Evolutionary conservation across 331 rosid species (phyloP).

Genomic region (Quercus lobata): DNA sequence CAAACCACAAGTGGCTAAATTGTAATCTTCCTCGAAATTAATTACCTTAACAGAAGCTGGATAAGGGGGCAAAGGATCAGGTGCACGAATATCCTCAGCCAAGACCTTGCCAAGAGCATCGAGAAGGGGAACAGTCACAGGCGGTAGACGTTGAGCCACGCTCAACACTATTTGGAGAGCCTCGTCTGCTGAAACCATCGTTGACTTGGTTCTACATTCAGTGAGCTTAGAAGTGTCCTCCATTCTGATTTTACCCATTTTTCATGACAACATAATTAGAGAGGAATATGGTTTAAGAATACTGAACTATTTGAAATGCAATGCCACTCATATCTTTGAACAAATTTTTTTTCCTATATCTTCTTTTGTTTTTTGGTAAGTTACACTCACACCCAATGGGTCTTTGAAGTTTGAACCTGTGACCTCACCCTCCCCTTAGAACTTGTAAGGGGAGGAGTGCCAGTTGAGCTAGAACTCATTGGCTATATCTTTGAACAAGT

Average conservation of each 20-base stretch:
- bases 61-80: slow-evolving; percentile 76
- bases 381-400: no score
- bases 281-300: not conserved
- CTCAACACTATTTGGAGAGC: slow-evolving; percentile 55
- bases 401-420: no score
- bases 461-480: no score
- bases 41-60: slow-evolving; percentile 73
- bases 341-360: not conserved
- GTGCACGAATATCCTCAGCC: slow-evolving; percentile 60
- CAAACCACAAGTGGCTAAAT: no score
- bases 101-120: slow-evolving; percentile 73
- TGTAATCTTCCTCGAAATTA: not conserved
- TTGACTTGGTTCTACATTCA: not conserved
- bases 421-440: no score
- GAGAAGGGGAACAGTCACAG: slow-evolving; percentile 52
- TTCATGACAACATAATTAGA: not conserved
- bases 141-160: slow-evolving; percentile 49
- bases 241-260: not conserved
- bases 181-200: slow-evolving; percentile 38
- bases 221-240: not conserved
- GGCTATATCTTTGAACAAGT: no score
- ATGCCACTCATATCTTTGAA: not conserved
- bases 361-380: no score
- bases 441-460: no score
- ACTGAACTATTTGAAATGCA: no score